These are phyloP conservation scores for Phytophthora multivora DNA, from an alignment of 352 stramenopile species.

Conservation along the genomic window DNA sequence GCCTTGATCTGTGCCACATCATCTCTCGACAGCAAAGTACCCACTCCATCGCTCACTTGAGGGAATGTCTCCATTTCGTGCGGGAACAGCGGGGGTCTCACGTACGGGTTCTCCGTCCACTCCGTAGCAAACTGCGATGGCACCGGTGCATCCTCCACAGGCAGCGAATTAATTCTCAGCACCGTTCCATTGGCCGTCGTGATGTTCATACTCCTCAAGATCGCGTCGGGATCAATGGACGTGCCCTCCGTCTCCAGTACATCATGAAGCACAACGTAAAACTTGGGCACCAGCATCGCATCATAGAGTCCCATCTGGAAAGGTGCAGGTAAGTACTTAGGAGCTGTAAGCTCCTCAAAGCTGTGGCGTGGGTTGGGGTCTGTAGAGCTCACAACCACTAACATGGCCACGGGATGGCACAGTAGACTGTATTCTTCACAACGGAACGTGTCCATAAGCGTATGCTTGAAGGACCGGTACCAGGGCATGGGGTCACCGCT, in stretches of 20 bases:
- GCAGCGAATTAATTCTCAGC: constrained; percentile 71
- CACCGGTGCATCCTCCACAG: constrained; percentile 33
- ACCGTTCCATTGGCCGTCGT: constrained; percentile 52
- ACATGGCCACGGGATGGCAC: constrained; percentile 70
- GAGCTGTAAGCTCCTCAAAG: constrained; percentile 67
- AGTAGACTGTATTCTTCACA: constrained; percentile 84
- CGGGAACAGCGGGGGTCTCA: constrained; percentile 57
- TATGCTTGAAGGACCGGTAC: constrained; percentile 80
- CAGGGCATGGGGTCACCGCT: constrained; percentile 66
- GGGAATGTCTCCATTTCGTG: constrained; percentile 39
- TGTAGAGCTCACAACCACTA: constrained; percentile 83
- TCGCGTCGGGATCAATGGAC: constrained; percentile 77
- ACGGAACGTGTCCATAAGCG: constrained; percentile 82
- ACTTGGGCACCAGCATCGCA: constrained; percentile 73
- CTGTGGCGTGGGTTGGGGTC: constrained; percentile 78
- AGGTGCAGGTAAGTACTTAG: constrained; percentile 51
- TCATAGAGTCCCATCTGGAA: constrained; percentile 86
- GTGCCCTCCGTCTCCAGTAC: constrained; percentile 75
- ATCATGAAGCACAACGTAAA: constrained; percentile 91
- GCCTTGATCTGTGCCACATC: constrained; percentile 65
- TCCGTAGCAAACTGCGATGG: constrained; percentile 35
- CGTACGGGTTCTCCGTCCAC: constrained; percentile 68
- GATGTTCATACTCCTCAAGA: constrained; percentile 75
- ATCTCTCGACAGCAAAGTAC: constrained; percentile 63
- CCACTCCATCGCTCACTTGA: constrained; percentile 32